phyloP scores from a whole-genome alignment of 2,329 filamentous ascomycete species.

The Monosporascus sp. region DNA sequence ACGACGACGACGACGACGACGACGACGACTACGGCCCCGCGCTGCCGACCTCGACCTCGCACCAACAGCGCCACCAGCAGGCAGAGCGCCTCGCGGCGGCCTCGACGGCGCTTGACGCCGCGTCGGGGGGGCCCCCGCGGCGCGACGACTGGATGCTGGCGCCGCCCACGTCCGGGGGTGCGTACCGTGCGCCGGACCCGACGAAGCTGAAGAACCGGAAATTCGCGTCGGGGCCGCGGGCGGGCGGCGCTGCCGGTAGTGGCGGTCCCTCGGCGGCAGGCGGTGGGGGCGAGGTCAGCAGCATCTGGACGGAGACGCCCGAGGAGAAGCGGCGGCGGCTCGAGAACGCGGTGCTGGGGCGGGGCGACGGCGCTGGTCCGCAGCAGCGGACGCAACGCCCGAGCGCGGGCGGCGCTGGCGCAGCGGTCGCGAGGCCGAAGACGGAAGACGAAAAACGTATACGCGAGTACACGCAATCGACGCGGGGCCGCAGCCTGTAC shows the following conservation, averaged over 20 bases:
- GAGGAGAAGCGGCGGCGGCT: constrained; percentile 79
- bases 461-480: constrained; percentile 45
- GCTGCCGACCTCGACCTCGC: constrained; percentile 41
- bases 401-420: constrained; percentile 10
- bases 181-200: constrained; percentile 65
- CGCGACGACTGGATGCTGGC: constrained; percentile 84
- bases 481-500: constrained; percentile 53
- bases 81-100: constrained; percentile 24
- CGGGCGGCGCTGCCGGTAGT: constrained; percentile 22
- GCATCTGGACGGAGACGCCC: constrained; percentile 87
- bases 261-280: constrained; percentile 19
- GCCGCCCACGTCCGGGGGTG: constrained; percentile 53
- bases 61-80: constrained; percentile 20
- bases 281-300: constrained; percentile 47
- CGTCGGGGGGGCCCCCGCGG: constrained; percentile 43
- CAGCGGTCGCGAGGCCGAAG: constrained; percentile 34
- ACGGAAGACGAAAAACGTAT: constrained; percentile 29
- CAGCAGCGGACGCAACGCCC: constrained; percentile 38
- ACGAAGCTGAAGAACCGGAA: constrained; percentile 77
- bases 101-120: constrained; percentile 20
- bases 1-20: constrained; percentile 36
- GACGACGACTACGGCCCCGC: constrained; percentile 57
- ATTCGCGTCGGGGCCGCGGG: constrained; percentile 64
- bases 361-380: constrained; percentile 41
- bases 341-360: constrained; percentile 76